Base-by-base conservation (phyloP, 345 rosid genomes). In the Rhizophora mangle region DNA sequence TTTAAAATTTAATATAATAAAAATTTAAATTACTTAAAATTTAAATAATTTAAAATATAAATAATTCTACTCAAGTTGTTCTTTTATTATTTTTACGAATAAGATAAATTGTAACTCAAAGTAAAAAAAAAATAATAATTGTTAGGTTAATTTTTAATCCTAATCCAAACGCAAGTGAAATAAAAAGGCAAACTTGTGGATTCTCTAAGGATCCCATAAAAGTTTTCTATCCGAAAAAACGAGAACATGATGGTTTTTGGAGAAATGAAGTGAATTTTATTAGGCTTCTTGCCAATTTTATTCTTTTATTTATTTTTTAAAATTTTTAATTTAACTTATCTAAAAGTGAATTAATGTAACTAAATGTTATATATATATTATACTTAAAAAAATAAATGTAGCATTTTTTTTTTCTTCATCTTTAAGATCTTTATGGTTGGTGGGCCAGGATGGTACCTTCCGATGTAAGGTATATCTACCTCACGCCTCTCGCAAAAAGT, bases 221-320 rank as follows among this genome's bases (percentile, higher is more conserved):
- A 10, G 21, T 10, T 31, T 36, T 32, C 24, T 21, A 54, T 7
- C 27, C 32, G 20, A 54, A 54, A 54, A 8, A 20, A 54, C 5
- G 6, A 6, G 58, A 19, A 24, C 22, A 21, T 3, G 58, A 54
- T 21, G 29, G 16, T 55, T 2, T 4, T 0, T 2, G 27, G 5
- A 59, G 10, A 39, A 51, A 15, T 3, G 61, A 69, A 69, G 73
- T 52, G 49, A 61, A 61, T 22, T 69, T 3, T 6, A 60, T 34
- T 16, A 61, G 66, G 73, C 24, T 69, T 69, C 49, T 49, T 8
- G 5, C 5, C 10, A 6, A 31, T 62, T 19, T 37, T 8, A 9
- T 9, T 37, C 13, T 0, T 8, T 37, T 37, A 0, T 8, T 30
- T 30, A 3, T 30, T 2, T 30, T 30, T 30, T 3, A 0, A 30